A percentile compares a stretch with the other conserved stretches of the same genome.
These are phyloP conservation scores for Aquilaria malaccensis DNA, from an alignment of 345 rosid genomes.

Conservation along the genomic window DNA sequence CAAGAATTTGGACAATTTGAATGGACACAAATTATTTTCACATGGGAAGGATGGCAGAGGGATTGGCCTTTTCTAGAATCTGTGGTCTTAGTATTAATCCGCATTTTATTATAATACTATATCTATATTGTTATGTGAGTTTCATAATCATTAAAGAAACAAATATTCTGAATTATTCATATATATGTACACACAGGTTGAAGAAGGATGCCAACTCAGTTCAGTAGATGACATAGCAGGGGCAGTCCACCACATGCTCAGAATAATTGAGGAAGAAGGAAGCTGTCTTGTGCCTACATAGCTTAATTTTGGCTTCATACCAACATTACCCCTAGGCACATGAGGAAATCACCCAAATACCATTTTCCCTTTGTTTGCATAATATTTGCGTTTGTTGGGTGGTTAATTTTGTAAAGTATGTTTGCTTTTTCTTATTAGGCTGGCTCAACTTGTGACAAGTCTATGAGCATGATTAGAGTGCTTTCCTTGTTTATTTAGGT, in stretches of 20 bases:
- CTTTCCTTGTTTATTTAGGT: not conserved
- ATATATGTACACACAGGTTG: conserved; percentile 35
- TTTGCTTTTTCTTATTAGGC: not conserved
- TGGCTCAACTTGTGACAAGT: not conserved
- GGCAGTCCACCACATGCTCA: conserved; percentile 81
- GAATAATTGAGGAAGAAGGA: conserved; percentile 50
- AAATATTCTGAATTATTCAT: conserved; percentile 3
- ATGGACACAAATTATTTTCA: too few relatives aligned
- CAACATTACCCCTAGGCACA: conserved; percentile 17
- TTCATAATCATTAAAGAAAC: too few relatives aligned
- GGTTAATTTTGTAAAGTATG: not conserved
- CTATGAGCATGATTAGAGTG: not conserved
- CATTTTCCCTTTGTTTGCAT: not conserved
- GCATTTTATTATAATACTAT: not conserved
- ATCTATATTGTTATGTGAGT: not conserved
- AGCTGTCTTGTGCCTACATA: conserved; percentile 19
- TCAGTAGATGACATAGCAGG: conserved; percentile 86
- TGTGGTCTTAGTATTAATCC: not conserved
- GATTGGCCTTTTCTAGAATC: not conserved
- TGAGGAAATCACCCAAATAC: conserved; percentile 12
- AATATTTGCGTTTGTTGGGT: not conserved
- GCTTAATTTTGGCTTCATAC: conserved; percentile 1
- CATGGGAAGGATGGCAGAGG: not conserved
- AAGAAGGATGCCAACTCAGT: conserved; percentile 83
- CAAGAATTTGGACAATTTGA: too few relatives aligned